Evolutionary conservation across 2,329 filamentous ascomycete genomes (phyloP).

Genomic region (Trichoderma semiorbis): DNA sequence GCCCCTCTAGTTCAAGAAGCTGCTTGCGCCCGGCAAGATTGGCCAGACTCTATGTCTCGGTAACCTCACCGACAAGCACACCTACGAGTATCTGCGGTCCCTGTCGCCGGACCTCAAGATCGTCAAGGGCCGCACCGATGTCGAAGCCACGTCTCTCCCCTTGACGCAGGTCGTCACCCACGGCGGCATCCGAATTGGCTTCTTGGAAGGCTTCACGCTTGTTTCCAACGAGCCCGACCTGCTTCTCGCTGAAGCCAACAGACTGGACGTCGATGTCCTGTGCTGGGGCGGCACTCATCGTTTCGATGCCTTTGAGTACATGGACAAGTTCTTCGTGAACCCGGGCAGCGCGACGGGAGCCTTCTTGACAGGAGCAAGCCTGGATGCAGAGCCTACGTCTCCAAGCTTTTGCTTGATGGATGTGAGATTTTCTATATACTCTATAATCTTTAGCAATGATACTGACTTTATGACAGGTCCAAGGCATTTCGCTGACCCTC

Average conservation of each 20-base stretch:
- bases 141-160: slow-evolving; percentile 63
- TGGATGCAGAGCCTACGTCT: slow-evolving; percentile 66
- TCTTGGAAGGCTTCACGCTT: slow-evolving; percentile 65
- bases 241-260: slow-evolving; percentile 64
- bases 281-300: slow-evolving; percentile 67
- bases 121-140: slow-evolving; percentile 64
- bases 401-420: slow-evolving; percentile 98
- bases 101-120: slow-evolving; percentile 71
- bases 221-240: slow-evolving; percentile 65
- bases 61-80: slow-evolving; percentile 75
- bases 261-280: slow-evolving; percentile 64
- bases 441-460: not conserved
- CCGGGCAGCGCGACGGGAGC: slow-evolving; percentile 65
- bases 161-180: slow-evolving; percentile 65
- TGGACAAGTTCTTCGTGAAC: slow-evolving; percentile 72
- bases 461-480: slow-evolving; percentile 58
- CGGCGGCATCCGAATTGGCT: slow-evolving; percentile 62
- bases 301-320: slow-evolving; percentile 70
- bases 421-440: slow-evolving; percentile 55
- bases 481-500: slow-evolving; percentile 91
- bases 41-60: slow-evolving; percentile 76
- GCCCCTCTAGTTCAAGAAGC: slow-evolving; percentile 69
- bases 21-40: slow-evolving; percentile 79
- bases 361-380: slow-evolving; percentile 55
- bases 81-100: slow-evolving; percentile 75